Evolutionary conservation across 768 basidiomycete species (phyloP).

Genomic region (Aureoboletus auriporus): DNA sequence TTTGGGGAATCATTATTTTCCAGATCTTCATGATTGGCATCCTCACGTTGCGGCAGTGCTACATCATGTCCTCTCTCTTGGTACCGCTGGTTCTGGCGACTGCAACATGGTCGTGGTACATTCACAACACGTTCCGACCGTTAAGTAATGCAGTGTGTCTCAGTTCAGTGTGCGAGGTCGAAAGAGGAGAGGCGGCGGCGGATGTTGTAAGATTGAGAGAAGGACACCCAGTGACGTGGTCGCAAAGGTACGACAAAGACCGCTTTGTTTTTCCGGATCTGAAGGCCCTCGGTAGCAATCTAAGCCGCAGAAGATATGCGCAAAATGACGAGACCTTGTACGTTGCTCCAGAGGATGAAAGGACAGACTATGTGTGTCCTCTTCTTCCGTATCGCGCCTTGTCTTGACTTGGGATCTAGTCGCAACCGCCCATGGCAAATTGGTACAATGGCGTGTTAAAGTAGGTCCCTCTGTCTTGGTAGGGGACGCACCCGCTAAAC

Average conservation of each 20-base stretch:
- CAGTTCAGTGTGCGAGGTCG: conserved; percentile 84
- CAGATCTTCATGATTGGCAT: conserved; percentile 96
- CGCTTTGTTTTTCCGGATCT: background rate
- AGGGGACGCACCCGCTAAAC: too few relatives aligned
- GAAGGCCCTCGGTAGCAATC: conserved; percentile 47
- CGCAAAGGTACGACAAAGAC: conserved; percentile 60
- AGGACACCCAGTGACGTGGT: conserved; percentile 85
- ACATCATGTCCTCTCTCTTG: conserved; percentile 57
- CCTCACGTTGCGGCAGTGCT: conserved; percentile 66
- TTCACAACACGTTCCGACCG: conserved; percentile 61
- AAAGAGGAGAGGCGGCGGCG: conserved; percentile 82
- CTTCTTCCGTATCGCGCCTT: background rate
- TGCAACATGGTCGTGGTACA: conserved; percentile 76
- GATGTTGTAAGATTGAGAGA: conserved; percentile 70
- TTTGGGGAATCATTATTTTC: conserved; percentile 92
- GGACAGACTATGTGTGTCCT: conserved; percentile 76
- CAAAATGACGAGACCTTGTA: conserved; percentile 93
- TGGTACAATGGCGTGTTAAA: conserved; percentile 93
- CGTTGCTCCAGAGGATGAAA: conserved; percentile 90
- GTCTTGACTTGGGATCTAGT: conserved; percentile 42
- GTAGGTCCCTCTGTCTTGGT: too few relatives aligned
- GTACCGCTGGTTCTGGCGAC: conserved; percentile 76
- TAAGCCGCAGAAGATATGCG: conserved; percentile 85
- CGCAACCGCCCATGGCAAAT: conserved; percentile 95
- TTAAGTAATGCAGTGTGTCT: conserved; percentile 81